Conservation (phyloP, 495 filamentous ascomycete species). For the Penicillium parvum region DNA sequence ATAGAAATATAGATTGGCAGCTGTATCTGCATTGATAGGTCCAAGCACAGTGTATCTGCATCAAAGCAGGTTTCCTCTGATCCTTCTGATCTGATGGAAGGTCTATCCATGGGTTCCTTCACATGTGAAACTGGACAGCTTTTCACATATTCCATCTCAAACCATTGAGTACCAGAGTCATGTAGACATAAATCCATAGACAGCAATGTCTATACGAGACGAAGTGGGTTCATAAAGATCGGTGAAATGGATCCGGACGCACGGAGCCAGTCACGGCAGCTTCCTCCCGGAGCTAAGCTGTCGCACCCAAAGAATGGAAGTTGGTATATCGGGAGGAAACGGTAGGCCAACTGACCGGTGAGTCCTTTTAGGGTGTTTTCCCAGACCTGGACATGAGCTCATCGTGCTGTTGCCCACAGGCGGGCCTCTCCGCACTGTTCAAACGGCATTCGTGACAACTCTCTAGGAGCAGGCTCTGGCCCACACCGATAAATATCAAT, state of each 20-base stretch:
- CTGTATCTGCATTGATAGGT: not conserved
- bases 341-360: constrained; percentile 21
- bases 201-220: not conserved
- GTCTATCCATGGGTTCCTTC: no score
- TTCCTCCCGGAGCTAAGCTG: not conserved
- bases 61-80: constrained; percentile 7
- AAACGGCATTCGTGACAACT: not conserved
- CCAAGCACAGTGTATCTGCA: constrained; percentile 4
- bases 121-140: no score
- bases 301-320: not conserved
- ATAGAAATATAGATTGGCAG: no score
- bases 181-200: not conserved
- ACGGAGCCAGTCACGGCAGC: constrained; percentile 1
- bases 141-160: no score
- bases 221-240: no score
- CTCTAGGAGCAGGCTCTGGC: not conserved
- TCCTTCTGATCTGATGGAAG: not conserved
- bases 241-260: not conserved
- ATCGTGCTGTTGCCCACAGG: constrained; percentile 7
- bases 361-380: constrained; percentile 10
- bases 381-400: constrained; percentile 8
- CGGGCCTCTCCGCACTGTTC: not conserved
- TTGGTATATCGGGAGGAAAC: constrained; percentile 19
- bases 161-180: not conserved
- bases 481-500: not conserved